Conservation (phyloP, 2,329 filamentous ascomycete genomes). For the Neopestalotiopsis rosae region DNA sequence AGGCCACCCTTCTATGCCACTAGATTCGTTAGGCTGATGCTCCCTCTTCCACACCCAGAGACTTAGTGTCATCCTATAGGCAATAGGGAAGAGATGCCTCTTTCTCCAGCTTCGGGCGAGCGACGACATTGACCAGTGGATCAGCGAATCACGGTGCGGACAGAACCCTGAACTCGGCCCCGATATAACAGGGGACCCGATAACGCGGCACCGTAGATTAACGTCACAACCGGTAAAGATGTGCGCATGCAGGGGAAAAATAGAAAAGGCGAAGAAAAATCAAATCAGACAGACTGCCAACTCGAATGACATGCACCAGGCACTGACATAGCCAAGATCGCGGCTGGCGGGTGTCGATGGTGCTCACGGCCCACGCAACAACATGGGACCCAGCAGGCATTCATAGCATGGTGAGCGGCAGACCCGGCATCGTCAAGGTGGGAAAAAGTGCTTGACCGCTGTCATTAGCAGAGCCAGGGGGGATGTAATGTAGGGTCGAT, state of each 20-base stretch:
- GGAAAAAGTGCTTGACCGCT: conserved; percentile 1
- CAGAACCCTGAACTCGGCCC: neutral
- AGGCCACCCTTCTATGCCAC: neutral
- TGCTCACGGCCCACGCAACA: neutral
- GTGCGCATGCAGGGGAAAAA: conserved; percentile 14
- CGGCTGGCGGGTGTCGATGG: neutral
- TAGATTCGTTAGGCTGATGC: neutral
- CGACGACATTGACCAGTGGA: conserved; percentile 14
- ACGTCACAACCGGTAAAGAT: conserved; percentile 17
- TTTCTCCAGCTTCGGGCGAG: neutral
- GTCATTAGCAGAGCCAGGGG: neutral
- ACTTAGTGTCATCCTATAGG: neutral
- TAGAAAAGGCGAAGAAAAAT: neutral
- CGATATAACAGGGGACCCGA: conserved; percentile 15
- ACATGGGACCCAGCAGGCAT: no score
- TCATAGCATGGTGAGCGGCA: conserved; percentile 5
- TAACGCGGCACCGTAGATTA: conserved; percentile 13
- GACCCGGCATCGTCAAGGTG: conserved; percentile 6
- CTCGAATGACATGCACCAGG: conserved; percentile 10
- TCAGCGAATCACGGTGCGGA: conserved; percentile 11
- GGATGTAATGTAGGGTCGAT: neutral
- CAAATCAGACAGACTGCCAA: neutral
- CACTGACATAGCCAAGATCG: conserved; percentile 5
- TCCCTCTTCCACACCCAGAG: neutral
- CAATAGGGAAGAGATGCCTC: neutral